These are phyloP conservation scores for Rhizophora apiculata DNA, from an alignment of 345 rosid species.

Conservation along the genomic window DNA sequence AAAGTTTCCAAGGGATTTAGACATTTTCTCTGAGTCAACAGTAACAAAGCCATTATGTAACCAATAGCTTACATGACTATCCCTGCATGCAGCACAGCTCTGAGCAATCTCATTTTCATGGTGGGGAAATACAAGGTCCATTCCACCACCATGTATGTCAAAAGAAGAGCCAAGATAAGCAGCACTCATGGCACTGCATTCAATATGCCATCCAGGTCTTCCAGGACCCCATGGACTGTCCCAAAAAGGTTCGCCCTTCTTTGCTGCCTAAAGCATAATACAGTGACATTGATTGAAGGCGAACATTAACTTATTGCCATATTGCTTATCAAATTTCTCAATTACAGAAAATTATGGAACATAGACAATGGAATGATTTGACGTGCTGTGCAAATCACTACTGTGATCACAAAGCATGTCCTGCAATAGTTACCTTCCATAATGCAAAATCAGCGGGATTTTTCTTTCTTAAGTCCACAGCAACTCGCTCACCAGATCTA, in stretches of 20 bases:
- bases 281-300: neutral
- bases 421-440: slow-evolving; percentile 62
- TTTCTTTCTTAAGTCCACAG: slow-evolving; percentile 82
- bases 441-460: slow-evolving; percentile 96
- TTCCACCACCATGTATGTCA: slow-evolving; percentile 97
- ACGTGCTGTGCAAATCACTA: neutral
- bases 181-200: slow-evolving; percentile 96
- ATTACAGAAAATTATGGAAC: neutral
- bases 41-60: slow-evolving; percentile 95
- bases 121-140: slow-evolving; percentile 99
- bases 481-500: slow-evolving; percentile 92
- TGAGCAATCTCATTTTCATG: slow-evolving; percentile 99
- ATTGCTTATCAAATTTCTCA: neutral
- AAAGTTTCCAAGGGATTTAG: slow-evolving; percentile 94
- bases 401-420: neutral
- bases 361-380: neutral
- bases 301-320: neutral
- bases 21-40: slow-evolving; percentile 94
- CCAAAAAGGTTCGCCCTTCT: slow-evolving; percentile 91
- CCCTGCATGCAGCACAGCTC: slow-evolving; percentile 87
- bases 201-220: slow-evolving; percentile 98
- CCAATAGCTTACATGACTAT: slow-evolving; percentile 80
- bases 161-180: slow-evolving; percentile 79
- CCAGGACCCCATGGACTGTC: slow-evolving; percentile 99
- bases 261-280: slow-evolving; percentile 55